Base-by-base conservation (phyloP, 805 yeast species). In the Kluyveromyces aestuarii region DNA sequence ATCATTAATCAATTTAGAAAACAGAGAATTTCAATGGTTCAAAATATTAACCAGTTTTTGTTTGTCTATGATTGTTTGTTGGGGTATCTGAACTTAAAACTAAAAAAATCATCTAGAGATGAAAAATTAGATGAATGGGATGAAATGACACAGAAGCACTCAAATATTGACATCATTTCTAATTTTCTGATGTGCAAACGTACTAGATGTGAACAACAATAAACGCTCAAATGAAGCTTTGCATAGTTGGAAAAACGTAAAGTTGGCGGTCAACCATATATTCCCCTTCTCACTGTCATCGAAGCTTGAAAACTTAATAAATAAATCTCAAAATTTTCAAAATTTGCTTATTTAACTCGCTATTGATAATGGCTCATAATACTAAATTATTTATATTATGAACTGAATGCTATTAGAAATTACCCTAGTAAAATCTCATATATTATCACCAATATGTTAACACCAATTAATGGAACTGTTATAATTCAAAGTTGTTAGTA, bases 21-120 rank as follows among this genome's bases (percentile, higher is more conserved):
- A 52, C 93, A 86, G 63, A 68, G 96, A 54, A 72, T 87, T 25
- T 81, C 89, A 6, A 87, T 87, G 93, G 95, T 87, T 13, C 95
- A 87, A 61, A 84, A 80, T 58, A 72, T 86, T 50, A 80, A 83
- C 50, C 96, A 87, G 64, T 85, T 76, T 55, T 71, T 83, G 19
- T 73, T 81, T 52, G 82, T 91, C 62, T 87, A 87, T 63, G 93
- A 87, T 52, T 70, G 79, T 48, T 45, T 71, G 33, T 47, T 69
- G 42, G 59, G 58, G 44, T 69, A 58, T 49, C 62, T 58, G 49
- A 51, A 49, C 9, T 37, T 47, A 25, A 41, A 41, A 8, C 19
- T 47, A 37, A 35, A 42, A 14, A 36, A 35, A 13, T 35, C 39
- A 6, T 6, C 38, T 11, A 27, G 10, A 2, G 27, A 9, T n/a